A percentile compares a stretch with the other conserved stretches of the same genome.
phyloP scores from a whole-genome alignment of 2,329 filamentous ascomycete genomes.

The Dendrostoma leiphaemia region DNA sequence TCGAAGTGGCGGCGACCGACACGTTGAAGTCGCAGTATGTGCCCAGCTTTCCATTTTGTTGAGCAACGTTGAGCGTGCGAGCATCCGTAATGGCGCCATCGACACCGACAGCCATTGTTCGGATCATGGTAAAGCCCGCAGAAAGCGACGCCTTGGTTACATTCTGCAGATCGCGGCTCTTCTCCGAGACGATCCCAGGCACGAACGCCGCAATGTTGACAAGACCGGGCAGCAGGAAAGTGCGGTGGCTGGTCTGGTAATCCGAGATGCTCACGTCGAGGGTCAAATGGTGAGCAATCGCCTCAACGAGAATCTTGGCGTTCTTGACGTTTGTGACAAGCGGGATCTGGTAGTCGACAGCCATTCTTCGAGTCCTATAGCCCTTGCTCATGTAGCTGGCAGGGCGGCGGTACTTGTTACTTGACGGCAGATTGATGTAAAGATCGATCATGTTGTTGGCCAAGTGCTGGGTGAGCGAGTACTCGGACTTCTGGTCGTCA shows the following conservation, averaged over 20 bases:
- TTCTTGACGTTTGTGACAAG: conserved; percentile 99
- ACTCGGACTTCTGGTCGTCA: conserved; percentile 88
- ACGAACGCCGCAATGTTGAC: conserved; percentile 81
- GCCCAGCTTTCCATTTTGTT: conserved; percentile 66
- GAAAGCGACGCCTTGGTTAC: conserved; percentile 73
- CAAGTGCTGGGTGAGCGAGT: conserved; percentile 93
- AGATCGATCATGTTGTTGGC: conserved; percentile 97
- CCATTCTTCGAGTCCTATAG: conserved; percentile 95
- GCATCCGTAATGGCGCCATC: conserved; percentile 72
- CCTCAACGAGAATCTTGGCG: conserved; percentile 94
- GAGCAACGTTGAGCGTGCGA: conserved; percentile 67
- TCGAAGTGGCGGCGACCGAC: conserved; percentile 70
- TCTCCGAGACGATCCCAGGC: conserved; percentile 64
- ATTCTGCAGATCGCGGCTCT: conserved; percentile 65
- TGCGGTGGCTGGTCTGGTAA: conserved; percentile 86
- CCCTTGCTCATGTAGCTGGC: conserved; percentile 99
- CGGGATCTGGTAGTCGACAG: conserved; percentile 94
- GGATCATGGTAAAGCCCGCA: conserved; percentile 76
- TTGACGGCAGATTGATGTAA: conserved; percentile 99
- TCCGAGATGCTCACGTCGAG: conserved; percentile 81
- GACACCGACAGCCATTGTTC: conserved; percentile 73
- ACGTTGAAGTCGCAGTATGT: conserved; percentile 78
- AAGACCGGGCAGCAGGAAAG: conserved; percentile 69
- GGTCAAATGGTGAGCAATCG: conserved; percentile 84
- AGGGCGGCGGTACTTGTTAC: conserved; percentile 92